These are phyloP conservation scores for Plicaturopsis crispa DNA, from an alignment of 768 basidiomycete species.

Conservation along the genomic window DNA sequence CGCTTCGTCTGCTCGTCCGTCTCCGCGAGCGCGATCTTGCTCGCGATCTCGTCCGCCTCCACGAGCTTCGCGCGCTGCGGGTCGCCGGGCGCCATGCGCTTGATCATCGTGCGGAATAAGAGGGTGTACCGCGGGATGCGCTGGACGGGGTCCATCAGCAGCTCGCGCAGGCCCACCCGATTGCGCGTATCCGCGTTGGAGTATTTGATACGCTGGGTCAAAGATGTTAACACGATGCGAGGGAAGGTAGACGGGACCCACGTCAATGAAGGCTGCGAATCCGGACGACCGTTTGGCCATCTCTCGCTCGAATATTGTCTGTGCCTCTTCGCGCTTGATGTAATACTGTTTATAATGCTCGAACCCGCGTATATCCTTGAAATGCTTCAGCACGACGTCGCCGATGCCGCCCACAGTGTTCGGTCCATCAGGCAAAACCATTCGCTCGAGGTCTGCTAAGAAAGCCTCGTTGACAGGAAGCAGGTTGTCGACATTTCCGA, in stretches of 20 bases:
- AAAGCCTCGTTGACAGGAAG: slow-evolving; percentile 88
- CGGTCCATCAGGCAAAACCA: slow-evolving; percentile 55
- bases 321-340: slow-evolving; percentile 88
- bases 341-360: slow-evolving; percentile 92
- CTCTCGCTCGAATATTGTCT: slow-evolving; percentile 79
- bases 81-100: slow-evolving; percentile 76
- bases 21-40: slow-evolving; percentile 87
- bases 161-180: slow-evolving; percentile 82
- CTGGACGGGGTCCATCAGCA: slow-evolving; percentile 95
- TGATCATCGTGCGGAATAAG: slow-evolving; percentile 87
- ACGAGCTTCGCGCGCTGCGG: slow-evolving; percentile 69
- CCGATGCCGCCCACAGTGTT: slow-evolving; percentile 61
- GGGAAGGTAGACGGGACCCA: slow-evolving; percentile 27
- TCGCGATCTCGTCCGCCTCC: slow-evolving; percentile 83
- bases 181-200: slow-evolving; percentile 65
- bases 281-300: slow-evolving; percentile 71
- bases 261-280: slow-evolving; percentile 85
- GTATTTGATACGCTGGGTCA: slow-evolving; percentile 75
- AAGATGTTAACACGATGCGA: slow-evolving; percentile 2
- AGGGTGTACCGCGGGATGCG: slow-evolving; percentile 93
- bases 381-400: slow-evolving; percentile 81
- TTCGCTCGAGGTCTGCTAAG: slow-evolving; percentile 73
- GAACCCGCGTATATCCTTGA: slow-evolving; percentile 77
- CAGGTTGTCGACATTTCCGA: slow-evolving; percentile 89
- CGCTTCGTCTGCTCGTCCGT: slow-evolving; percentile 88